A percentile compares a stretch with the other conserved stretches of the same genome.
Conservation (phyloP, 1,139 yeast species). For the Diutina sp. region DNA sequence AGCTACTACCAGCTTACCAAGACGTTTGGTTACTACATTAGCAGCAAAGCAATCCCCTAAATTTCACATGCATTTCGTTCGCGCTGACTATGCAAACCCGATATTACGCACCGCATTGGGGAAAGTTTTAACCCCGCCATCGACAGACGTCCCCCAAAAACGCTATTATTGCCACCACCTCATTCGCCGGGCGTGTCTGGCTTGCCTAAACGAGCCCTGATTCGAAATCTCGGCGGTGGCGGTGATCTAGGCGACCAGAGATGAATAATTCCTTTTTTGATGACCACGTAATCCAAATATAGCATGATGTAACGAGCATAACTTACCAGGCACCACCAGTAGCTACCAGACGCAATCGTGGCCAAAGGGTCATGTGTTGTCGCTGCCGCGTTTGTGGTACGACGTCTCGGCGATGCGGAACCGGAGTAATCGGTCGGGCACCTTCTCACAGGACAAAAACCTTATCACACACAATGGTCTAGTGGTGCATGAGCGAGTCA, state of each 20-base stretch:
- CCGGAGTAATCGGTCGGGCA: background rate
- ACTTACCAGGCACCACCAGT: too few species aligned
- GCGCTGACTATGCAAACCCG: background rate
- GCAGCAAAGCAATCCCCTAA: background rate
- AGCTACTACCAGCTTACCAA: background rate
- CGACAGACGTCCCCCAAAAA: background rate
- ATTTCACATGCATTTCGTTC: background rate
- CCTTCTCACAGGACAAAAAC: background rate
- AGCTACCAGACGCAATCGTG: too few species aligned
- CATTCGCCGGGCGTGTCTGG: too few species aligned
- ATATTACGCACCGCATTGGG: background rate
- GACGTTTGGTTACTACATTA: constrained; percentile 1
- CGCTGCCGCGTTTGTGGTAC: background rate
- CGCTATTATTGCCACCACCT: too few species aligned
- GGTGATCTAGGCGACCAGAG: too few species aligned
- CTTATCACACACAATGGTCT: background rate
- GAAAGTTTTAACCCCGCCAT: background rate
- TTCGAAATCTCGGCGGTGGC: too few species aligned
- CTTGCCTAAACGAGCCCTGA: too few species aligned
- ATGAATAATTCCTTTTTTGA: too few species aligned
- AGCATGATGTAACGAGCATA: too few species aligned
- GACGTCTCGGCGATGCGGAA: background rate
- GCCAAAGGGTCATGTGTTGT: too few species aligned
- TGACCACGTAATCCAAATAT: too few species aligned
- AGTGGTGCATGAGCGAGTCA: background rate